A percentile compares a stretch with the other conserved stretches of the same genome.
Conservation (phyloP, 805 yeast species). For the Wickerhamiella lipophila region DNA sequence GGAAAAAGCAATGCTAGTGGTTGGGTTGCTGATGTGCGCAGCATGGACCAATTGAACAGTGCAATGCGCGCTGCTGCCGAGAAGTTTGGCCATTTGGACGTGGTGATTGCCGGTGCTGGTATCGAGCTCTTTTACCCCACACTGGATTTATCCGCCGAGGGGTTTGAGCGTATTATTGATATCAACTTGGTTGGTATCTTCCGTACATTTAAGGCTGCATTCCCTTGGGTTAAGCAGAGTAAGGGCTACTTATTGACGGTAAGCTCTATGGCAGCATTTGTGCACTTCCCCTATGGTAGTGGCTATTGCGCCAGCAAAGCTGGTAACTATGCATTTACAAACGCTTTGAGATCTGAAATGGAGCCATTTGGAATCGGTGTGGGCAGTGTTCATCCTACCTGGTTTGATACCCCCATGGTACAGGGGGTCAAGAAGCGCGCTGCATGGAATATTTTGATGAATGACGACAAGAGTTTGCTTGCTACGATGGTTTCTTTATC, state of each 20-base stretch:
- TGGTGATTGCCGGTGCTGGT: constrained; percentile 12
- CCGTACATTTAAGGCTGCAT: constrained; percentile 13
- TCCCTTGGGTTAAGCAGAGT: constrained; percentile 10
- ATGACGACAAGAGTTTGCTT: constrained; percentile 2
- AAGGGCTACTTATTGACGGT: constrained; percentile 10
- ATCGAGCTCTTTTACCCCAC: constrained; percentile 9
- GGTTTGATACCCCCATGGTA: constrained; percentile 11
- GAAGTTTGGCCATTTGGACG: constrained; percentile 12
- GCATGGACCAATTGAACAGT: constrained; percentile 1
- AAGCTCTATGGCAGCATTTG: constrained; percentile 12
- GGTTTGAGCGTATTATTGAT: constrained; percentile 9
- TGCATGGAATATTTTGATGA: constrained; percentile 6
- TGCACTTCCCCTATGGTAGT: not conserved
- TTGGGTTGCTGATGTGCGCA: constrained; percentile 11
- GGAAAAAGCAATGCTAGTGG: constrained; percentile 3
- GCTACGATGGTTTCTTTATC: not conserved
- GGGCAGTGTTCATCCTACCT: constrained; percentile 11
- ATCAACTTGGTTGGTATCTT: constrained; percentile 10
- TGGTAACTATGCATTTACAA: constrained; percentile 6
- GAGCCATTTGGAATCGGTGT: constrained; percentile 7
- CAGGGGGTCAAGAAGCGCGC: constrained; percentile 2
- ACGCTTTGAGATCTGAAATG: constrained; percentile 11
- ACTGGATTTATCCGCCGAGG: not conserved
- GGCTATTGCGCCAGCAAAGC: constrained; percentile 11
- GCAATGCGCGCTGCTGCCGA: constrained; percentile 8